Evolutionary conservation across 1,139 yeast species (phyloP).

Genomic region (Yamadazyma dushanensis): DNA sequence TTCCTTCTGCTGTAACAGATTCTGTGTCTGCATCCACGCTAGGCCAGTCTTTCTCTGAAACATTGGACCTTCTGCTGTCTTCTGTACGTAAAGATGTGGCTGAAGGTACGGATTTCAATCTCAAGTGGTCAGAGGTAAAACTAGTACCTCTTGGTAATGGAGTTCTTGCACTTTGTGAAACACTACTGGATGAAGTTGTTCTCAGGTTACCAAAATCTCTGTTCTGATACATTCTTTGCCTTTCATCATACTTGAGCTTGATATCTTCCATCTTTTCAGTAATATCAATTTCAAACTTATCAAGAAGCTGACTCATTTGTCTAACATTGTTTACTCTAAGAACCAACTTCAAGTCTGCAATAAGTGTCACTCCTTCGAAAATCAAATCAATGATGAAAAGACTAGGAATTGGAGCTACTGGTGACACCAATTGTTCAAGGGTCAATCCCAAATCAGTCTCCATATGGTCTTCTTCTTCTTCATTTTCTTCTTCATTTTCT

Average conservation of each 20-base stretch:
- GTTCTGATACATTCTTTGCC: conserved; percentile 6
- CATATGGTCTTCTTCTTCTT: conserved; percentile 9
- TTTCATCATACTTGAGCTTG: conserved; percentile 7
- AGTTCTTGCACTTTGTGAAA: neutral
- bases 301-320: conserved; percentile 50
- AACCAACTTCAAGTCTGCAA: conserved; percentile 64
- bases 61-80: conserved; percentile 6
- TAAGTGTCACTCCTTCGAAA: conserved; percentile 58
- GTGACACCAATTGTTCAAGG: conserved; percentile 53
- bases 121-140: conserved; percentile 9
- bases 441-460: conserved; percentile 28
- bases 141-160: conserved; percentile 12
- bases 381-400: conserved; percentile 57
- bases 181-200: neutral
- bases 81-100: conserved; percentile 12
- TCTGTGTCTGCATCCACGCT: neutral
- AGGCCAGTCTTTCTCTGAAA: neutral
- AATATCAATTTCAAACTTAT: conserved; percentile 33
- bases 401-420: conserved; percentile 52
- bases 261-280: conserved; percentile 18
- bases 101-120: conserved; percentile 9
- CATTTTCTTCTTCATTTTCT: conserved; percentile 11
- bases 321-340: conserved; percentile 62
- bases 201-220: conserved; percentile 8
- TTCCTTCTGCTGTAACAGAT: too few species aligned